Evolutionary conservation across 1,284 basidiomycete genomes (phyloP), one percentile per base, ranked within the genome.

Genomic region (Trametes polyzona): DNA sequence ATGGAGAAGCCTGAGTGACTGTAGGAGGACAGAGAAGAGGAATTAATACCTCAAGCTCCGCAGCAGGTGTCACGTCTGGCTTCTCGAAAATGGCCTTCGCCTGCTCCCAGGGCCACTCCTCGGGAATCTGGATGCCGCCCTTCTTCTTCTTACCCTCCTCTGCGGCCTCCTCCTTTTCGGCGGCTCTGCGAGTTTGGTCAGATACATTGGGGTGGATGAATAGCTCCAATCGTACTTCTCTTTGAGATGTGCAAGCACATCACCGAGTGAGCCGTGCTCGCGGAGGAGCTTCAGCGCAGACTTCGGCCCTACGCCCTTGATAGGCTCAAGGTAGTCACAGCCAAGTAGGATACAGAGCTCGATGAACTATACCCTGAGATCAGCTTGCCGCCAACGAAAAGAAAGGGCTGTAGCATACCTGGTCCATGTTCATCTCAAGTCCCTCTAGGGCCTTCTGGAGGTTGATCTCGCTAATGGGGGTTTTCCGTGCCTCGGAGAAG

Each of bases 401-500:
- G 16, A 6, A 9, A 16, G 17, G 14, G 8, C 19, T 27, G 10
- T 19, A 14, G 46, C 57, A 65, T 72, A 93, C 94, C 76, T 88
- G 88, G 55, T 90, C 87, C 95, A 98, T 98, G 33, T 83, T 77
- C 93, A 99, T 95, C 5, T 90, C 84, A 0, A 99, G 81, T 0
- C 96, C 97, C 56, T 95, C 85, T 1, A 99, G 79, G 0, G 90
- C 95, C 52, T 85, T 86, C 57, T 89, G 74, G 2, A 99, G 86
- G 63, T 86, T 85, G 59, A 99, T 95, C 70, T 98, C 95, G 63
- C 88, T 91, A 65, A 99, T 98, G n/a, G 97, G 96, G 66, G 93
- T 87, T 73, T 98, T 99, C 74, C 97, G 96, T 24, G 95, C 95
- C 72, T 99, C 97, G n/a, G 93, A 96, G 73, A 98, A 98, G 7